These are phyloP conservation scores for Phoma sp. DNA, from an alignment of 2,329 filamentous ascomycete species.

Conservation along the genomic window DNA sequence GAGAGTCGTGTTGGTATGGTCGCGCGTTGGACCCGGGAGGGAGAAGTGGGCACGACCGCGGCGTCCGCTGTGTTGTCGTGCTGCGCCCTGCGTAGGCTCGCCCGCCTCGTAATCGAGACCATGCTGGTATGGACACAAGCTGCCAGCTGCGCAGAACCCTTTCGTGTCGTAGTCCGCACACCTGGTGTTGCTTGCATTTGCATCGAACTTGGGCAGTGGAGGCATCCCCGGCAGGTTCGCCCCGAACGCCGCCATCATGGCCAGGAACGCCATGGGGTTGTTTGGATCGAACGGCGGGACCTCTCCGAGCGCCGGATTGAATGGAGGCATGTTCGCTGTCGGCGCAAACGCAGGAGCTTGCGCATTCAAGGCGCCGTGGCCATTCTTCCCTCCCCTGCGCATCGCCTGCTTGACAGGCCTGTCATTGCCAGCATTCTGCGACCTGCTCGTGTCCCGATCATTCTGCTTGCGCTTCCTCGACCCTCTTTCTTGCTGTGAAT, in stretches of 20 bases:
- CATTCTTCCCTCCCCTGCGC: slow-evolving; percentile 51
- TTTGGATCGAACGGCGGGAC: slow-evolving; percentile 63
- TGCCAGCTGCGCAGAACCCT: slow-evolving; percentile 72
- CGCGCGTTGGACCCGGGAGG: slow-evolving; percentile 65
- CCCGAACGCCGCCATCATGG: slow-evolving; percentile 60
- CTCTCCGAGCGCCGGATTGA: slow-evolving; percentile 7
- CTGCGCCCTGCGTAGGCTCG: slow-evolving; percentile 48
- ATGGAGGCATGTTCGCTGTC: slow-evolving; percentile 22
- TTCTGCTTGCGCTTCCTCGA: slow-evolving; percentile 63
- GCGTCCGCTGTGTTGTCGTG: slow-evolving; percentile 26
- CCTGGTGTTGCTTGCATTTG: slow-evolving; percentile 53
- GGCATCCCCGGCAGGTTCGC: slow-evolving; percentile 52
- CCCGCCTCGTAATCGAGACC: slow-evolving; percentile 67
- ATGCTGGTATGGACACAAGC: slow-evolving; percentile 73
- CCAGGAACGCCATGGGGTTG: slow-evolving; percentile 67
- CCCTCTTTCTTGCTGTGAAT: slow-evolving; percentile 24
- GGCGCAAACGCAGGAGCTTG: slow-evolving; percentile 17
- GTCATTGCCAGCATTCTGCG: slow-evolving; percentile 44
- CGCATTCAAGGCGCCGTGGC: slow-evolving; percentile 12
- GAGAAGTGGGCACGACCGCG: slow-evolving; percentile 63
- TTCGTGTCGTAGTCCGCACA: slow-evolving; percentile 76
- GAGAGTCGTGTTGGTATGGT: slow-evolving; percentile 69
- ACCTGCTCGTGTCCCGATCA: slow-evolving; percentile 58
- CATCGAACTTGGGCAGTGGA: slow-evolving; percentile 35
- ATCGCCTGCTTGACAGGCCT: slow-evolving; percentile 64